Base-by-base conservation (phyloP, 305 asterid species). In the Solanum chacoense region DNA sequence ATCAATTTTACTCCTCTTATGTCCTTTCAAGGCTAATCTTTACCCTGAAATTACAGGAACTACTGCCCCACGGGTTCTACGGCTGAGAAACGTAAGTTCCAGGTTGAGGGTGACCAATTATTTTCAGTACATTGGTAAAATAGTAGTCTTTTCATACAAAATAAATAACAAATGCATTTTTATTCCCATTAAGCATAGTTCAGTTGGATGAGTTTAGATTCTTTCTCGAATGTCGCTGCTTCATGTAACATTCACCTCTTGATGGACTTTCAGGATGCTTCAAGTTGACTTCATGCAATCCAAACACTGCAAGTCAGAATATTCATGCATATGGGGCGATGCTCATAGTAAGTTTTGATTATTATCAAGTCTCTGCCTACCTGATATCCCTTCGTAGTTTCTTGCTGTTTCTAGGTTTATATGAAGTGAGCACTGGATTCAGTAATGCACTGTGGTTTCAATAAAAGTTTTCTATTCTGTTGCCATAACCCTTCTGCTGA, bases 21-120 rank as follows among this genome's bases (percentile, higher is more conserved):
- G 22, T 83, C 63, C 45, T 88, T 37, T 77, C 63, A 84, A 40
- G 89, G 87, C 90, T 90, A 72, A 89, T 36, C 86, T 65, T 84
- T 36, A 77, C 87, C 86, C 84, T 88, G 88, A 84, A 87, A 73
- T 90, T 87, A 81, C 95, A 96, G 99, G 94, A 93, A 94, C 91
- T 96, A 94, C 93, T 96, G 99, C 89, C 98, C 98, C n/a, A 91
- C 85, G 89, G 99, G 99, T 67, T 95, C 99, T 45, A 96, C 98
- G 8, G 92, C 93, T 20, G 96, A 96, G 93, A 88, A 92, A 87
- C 92, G 99, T 95, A 95, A 96, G 99, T 94, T 91, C 80, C 42
- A 87, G 55, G 67, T 76, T 88, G 88, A 75, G 34, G 7, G 18
- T 42, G 85, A 88, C 89, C 87, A 32, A 84, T 78, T 36, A 69